phyloP scores from a whole-genome alignment of 2,329 filamentous ascomycete genomes.

The Colletotrichum camelliae region DNA sequence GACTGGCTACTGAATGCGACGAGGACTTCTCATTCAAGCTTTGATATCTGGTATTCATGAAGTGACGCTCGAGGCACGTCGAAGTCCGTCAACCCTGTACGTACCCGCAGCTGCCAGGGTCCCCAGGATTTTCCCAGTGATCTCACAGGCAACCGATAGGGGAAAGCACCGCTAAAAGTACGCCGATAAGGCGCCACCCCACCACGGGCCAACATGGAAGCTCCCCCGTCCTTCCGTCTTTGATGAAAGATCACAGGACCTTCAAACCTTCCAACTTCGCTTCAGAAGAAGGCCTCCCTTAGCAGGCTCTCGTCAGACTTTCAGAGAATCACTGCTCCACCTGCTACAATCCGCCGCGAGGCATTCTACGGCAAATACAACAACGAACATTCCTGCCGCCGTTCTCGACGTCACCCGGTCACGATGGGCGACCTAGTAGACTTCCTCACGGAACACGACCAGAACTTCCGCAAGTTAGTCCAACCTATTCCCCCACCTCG shows the following conservation, averaged over 20 bases:
- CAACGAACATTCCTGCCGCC: fast-evolving
- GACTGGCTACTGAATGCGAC: not conserved
- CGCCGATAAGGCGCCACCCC: constrained; percentile 7
- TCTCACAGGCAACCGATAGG: constrained; percentile 21
- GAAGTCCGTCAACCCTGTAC: not conserved
- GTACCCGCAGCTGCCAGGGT: not conserved
- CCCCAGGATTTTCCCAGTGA: not conserved
- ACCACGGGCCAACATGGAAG: not conserved
- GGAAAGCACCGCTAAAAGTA: not conserved
- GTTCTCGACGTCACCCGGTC: not conserved
- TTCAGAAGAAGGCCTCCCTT: not conserved
- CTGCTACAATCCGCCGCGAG: not conserved
- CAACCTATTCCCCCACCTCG: not conserved
- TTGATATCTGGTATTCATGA: not conserved
- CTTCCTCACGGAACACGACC: constrained; percentile 66
- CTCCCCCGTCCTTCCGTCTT: not conserved
- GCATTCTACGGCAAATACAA: not conserved
- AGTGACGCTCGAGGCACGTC: not conserved
- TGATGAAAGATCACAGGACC: not conserved
- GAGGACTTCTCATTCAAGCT: not conserved
- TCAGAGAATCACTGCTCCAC: fast-evolving
- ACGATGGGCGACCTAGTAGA: constrained; percentile 72
- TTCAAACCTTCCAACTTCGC: not conserved
- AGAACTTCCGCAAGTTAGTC: constrained; percentile 63
- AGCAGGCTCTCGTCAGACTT: not conserved